Evolutionary conservation across 164 flowering plant genomes (phyloP).

Genomic region (Hamamelis virginiana): DNA sequence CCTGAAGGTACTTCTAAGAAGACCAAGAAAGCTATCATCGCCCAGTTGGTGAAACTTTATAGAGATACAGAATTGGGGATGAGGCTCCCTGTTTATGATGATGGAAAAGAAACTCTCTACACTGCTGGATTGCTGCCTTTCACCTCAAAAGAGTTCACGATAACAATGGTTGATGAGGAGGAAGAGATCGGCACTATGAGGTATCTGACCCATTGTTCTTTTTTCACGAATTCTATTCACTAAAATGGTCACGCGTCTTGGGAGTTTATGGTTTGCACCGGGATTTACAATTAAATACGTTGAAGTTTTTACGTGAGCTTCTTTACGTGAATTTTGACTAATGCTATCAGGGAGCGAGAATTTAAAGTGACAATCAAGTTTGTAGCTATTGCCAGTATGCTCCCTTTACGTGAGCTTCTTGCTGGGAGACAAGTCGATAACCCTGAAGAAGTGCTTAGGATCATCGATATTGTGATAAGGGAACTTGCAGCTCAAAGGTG

Average conservation of each 20-base stretch:
- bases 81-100: constrained; percentile 64
- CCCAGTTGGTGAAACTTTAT: constrained; percentile 40
- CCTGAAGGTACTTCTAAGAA: constrained; percentile 40
- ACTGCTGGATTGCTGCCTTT: constrained; percentile 60
- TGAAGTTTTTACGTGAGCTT: too few species aligned
- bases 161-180: constrained; percentile 34
- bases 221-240: neutral
- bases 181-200: constrained; percentile 21
- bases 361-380: constrained; percentile 48
- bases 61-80: constrained; percentile 44
- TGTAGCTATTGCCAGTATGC: constrained; percentile 38
- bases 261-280: neutral
- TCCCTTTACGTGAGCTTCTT: constrained; percentile 39
- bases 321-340: neutral
- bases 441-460: constrained; percentile 45
- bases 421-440: constrained; percentile 46
- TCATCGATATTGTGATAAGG: constrained; percentile 50
- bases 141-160: constrained; percentile 41
- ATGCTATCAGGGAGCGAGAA: constrained; percentile 26
- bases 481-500: constrained; percentile 45
- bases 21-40: constrained; percentile 50
- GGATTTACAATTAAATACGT: neutral
- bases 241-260: too few species aligned
- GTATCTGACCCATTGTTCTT: constrained; percentile 10
- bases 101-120: constrained; percentile 52